These are phyloP conservation scores for Ceratocystis cubensis DNA, from an alignment of 2,329 filamentous ascomycete species.

Conservation along the genomic window DNA sequence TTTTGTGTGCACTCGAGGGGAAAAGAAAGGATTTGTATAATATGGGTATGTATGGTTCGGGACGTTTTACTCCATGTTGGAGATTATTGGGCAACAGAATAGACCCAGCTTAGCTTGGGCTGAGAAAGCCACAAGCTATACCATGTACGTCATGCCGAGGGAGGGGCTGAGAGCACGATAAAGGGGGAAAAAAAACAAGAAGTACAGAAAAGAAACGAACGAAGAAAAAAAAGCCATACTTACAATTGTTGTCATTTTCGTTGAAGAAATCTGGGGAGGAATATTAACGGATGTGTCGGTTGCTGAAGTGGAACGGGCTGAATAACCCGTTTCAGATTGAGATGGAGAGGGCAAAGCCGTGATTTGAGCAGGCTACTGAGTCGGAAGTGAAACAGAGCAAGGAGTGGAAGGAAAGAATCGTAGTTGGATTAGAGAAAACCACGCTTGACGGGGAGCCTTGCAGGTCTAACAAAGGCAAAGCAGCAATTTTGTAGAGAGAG, in stretches of 20 bases:
- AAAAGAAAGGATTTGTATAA: neutral
- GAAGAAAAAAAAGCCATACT: neutral
- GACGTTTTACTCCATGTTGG: neutral
- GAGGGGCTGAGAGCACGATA: neutral
- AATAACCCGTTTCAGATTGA: neutral
- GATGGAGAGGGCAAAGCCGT: neutral
- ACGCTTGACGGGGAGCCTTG: neutral
- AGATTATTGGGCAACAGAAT: neutral
- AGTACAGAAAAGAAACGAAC: neutral
- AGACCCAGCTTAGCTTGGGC: neutral
- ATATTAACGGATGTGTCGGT: neutral
- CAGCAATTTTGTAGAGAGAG: neutral
- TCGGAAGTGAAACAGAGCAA: neutral
- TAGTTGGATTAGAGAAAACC: neutral
- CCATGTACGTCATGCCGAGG: neutral
- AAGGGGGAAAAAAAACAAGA: neutral
- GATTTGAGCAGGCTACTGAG: neutral
- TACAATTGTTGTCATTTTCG: slow-evolving; percentile 3
- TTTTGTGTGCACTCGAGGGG: neutral
- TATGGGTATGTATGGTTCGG: neutral
- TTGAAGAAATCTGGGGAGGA: neutral
- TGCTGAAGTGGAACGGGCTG: neutral
- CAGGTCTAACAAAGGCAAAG: neutral
- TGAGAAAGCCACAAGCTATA: neutral
- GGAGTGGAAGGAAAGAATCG: neutral